A percentile compares a stretch with the other conserved stretches of the same genome.
Conservation (phyloP, 2,329 filamentous ascomycete genomes). For the Aurifilum marmelostoma region DNA sequence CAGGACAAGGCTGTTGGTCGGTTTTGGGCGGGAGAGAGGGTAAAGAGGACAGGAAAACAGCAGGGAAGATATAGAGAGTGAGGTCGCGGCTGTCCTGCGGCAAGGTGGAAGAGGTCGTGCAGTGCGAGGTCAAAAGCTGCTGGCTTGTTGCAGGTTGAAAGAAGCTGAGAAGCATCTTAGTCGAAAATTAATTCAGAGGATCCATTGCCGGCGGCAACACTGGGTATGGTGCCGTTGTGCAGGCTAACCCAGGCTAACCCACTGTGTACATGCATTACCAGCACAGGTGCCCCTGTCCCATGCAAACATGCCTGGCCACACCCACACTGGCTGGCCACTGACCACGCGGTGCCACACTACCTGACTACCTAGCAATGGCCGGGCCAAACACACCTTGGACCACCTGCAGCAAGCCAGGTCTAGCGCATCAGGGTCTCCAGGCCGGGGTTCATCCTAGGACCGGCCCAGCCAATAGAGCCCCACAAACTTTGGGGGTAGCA, state of each 20-base stretch:
- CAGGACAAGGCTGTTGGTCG: no score
- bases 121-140: neutral
- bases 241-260: no score
- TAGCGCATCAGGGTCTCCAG: neutral
- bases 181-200: constrained; percentile 12
- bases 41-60: no score
- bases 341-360: neutral
- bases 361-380: neutral
- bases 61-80: neutral
- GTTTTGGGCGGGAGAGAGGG: neutral
- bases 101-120: neutral
- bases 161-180: neutral
- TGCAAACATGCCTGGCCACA: neutral
- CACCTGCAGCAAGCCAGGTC: constrained; percentile 3
- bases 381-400: neutral
- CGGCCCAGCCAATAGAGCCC: neutral
- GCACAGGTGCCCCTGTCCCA: neutral
- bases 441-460: neutral
- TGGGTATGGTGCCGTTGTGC: no score
- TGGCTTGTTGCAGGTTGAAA: neutral
- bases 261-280: no score
- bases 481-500: neutral
- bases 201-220: constrained; percentile 9
- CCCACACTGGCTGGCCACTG: neutral
- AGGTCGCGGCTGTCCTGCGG: neutral